Base-by-base conservation (phyloP, 1,284 basidiomycete species). In the Ustilago crameri region DNA sequence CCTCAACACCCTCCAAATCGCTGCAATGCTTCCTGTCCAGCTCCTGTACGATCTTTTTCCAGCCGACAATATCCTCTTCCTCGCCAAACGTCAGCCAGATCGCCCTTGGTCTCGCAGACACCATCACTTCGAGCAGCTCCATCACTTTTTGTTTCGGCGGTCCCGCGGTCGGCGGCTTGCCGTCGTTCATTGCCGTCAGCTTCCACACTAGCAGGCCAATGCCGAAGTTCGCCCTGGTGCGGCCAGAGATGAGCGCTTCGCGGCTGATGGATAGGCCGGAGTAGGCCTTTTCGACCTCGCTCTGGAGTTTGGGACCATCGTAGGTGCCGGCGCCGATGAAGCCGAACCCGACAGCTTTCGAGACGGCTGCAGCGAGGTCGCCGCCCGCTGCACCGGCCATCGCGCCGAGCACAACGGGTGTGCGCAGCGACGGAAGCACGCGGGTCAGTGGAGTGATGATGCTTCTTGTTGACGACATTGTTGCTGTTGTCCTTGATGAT, bases 291-390 rank as follows among this genome's bases (percentile, higher is more conserved):
- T 49, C 42, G 7, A 76, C 50, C 43, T 82, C 78, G 20, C 44
- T 14, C 14, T 59, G 41, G 7, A 82, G 58, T 35, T 51, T 52
- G 26, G 54, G 24, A 1, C 62, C 52, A 1, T 58, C 56, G 43
- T 65, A 75, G 49, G 78, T 79, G 34, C 81, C 81, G 1, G 81
- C 81, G 18, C 80, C 81, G 49, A 82, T 68, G 52, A 81, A 81
- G n/a, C 81, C 81, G 9, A 82, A 72, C 9, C 76, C 80, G 37
- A 80, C 81, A 9, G 66, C 81, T 9, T 52, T 27, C 2, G 79
- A 76, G 9, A 81, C 76, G 10, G 69, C 55, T 5, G 63, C 77
- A 0, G 79, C 80, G 5, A 82, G 75, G 14, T 62, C 41, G 14
- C 77, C 80, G 34, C 79, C 79, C 9, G 74, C 60, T 3, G 80